phyloP scores from a whole-genome alignment of 2,329 filamentous ascomycete species.

The Sordariomycetes sp. region DNA sequence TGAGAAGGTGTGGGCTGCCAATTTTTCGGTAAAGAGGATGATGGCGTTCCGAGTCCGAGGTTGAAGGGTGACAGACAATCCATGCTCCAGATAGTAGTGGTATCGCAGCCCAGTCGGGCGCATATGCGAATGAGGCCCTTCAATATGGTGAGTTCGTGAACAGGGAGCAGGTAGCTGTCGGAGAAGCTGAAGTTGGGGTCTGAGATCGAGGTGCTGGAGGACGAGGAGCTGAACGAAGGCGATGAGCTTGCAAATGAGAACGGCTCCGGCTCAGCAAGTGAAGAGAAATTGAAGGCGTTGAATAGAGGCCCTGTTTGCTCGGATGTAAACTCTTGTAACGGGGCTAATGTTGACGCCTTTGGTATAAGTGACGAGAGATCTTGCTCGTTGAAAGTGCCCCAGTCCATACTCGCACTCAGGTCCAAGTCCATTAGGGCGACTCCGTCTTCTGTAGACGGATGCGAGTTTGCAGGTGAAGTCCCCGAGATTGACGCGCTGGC shows the following conservation, averaged over 20 bases:
- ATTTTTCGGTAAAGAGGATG: slow-evolving; percentile 30
- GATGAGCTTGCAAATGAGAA: slow-evolving; percentile 7
- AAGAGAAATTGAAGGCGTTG: not conserved
- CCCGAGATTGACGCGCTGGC: not conserved
- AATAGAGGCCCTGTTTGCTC: not conserved
- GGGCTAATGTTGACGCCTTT: not conserved
- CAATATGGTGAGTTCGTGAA: slow-evolving; percentile 38
- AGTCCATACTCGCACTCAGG: slow-evolving; percentile 11
- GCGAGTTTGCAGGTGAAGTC: not conserved
- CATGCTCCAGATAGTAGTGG: slow-evolving; percentile 33
- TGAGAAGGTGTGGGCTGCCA: slow-evolving; percentile 44
- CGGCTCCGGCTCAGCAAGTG: not conserved
- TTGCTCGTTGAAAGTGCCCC: slow-evolving; percentile 11
- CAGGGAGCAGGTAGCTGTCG: slow-evolving; percentile 38
- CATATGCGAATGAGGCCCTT: slow-evolving; percentile 37
- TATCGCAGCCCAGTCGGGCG: slow-evolving; percentile 29
- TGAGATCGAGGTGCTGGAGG: slow-evolving; percentile 11
- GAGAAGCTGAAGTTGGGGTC: slow-evolving; percentile 19
- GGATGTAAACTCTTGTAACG: not conserved
- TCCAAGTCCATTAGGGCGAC: slow-evolving; percentile 12
- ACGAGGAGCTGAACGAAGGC: slow-evolving; percentile 3
- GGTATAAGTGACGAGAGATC: no score
- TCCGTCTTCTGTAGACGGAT: not conserved
- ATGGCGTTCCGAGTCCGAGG: slow-evolving; percentile 15
- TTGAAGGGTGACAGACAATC: slow-evolving; percentile 37